These are phyloP conservation scores for Colletotrichum sp. DNA, from an alignment of 2,329 filamentous ascomycete genomes.

Conservation along the genomic window DNA sequence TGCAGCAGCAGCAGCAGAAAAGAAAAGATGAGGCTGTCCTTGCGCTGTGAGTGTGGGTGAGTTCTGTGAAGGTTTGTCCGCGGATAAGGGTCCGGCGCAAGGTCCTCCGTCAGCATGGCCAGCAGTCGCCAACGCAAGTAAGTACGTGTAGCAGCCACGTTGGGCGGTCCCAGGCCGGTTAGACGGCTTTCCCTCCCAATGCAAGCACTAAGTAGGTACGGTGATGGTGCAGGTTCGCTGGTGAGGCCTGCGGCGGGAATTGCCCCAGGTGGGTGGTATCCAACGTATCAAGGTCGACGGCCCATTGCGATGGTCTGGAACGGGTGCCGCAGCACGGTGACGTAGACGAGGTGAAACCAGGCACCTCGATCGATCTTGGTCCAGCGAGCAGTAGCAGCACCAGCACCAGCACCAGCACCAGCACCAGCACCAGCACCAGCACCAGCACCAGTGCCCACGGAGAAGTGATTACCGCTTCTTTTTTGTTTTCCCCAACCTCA, in stretches of 20 bases:
- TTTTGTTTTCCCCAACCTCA: not conserved
- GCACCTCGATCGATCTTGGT: not conserved
- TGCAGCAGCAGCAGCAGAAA: not conserved
- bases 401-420: too few species aligned
- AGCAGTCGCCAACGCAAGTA: not conserved
- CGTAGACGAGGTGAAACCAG: slow-evolving; percentile 13
- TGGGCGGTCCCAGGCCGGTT: not conserved
- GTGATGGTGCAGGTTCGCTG: not conserved
- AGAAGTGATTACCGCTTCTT: not conserved
- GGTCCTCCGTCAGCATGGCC: not conserved
- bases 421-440: too few species aligned
- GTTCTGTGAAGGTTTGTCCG: not conserved
- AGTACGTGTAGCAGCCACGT: not conserved
- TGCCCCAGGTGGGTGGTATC: slow-evolving; percentile 2
- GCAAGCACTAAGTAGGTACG: not conserved
- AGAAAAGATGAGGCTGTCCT: not conserved
- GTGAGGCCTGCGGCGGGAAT: not conserved
- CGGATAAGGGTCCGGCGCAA: not conserved
- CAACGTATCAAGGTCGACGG: not conserved
- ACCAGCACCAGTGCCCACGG: not conserved
- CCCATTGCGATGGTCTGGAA: not conserved
- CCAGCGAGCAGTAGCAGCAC: not conserved
- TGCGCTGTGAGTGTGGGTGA: not conserved
- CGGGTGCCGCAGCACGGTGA: slow-evolving; percentile 11
- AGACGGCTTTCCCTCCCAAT: not conserved